These are phyloP conservation scores for Ascochyta viciae-villosae DNA, from an alignment of 2,329 filamentous ascomycete species.

Conservation along the genomic window DNA sequence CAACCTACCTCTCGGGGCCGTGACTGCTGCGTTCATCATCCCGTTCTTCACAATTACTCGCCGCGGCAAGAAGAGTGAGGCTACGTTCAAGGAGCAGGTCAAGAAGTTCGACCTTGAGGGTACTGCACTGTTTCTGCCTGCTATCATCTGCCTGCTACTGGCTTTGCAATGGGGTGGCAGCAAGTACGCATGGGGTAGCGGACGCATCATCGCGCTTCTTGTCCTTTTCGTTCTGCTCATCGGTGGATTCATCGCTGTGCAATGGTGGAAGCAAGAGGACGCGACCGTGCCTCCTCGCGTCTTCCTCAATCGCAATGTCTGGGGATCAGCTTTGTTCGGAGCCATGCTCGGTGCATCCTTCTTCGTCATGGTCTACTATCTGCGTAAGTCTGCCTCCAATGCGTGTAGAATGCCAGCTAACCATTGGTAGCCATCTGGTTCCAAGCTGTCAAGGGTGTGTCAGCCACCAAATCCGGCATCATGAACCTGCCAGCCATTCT, in stretches of 20 bases:
- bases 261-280: conserved; percentile 53
- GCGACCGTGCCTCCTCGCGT: conserved; percentile 57
- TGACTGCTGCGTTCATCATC: conserved; percentile 52
- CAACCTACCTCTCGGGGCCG: conserved; percentile 60
- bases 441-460: conserved; percentile 57
- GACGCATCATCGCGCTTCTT: conserved; percentile 56
- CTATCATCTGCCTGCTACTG: conserved; percentile 57
- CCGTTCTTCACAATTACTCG: conserved; percentile 48
- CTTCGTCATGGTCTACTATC: conserved; percentile 55
- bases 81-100: conserved; percentile 49
- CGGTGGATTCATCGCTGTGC: conserved; percentile 51
- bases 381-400: conserved; percentile 31
- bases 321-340: conserved; percentile 51
- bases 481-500: conserved; percentile 58
- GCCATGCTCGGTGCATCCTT: conserved; percentile 53
- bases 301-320: conserved; percentile 55
- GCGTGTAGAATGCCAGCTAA: conserved; percentile 15
- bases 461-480: conserved; percentile 56
- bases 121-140: conserved; percentile 53
- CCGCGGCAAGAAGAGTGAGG: conserved; percentile 41
- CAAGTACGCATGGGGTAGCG: conserved; percentile 55
- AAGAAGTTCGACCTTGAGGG: conserved; percentile 58
- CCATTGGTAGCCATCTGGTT: conserved; percentile 52
- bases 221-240: conserved; percentile 55
- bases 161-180: conserved; percentile 60